These are phyloP conservation scores for Trichosporon sp. DNA, from an alignment of 1,284 basidiomycete species.

Conservation along the genomic window DNA sequence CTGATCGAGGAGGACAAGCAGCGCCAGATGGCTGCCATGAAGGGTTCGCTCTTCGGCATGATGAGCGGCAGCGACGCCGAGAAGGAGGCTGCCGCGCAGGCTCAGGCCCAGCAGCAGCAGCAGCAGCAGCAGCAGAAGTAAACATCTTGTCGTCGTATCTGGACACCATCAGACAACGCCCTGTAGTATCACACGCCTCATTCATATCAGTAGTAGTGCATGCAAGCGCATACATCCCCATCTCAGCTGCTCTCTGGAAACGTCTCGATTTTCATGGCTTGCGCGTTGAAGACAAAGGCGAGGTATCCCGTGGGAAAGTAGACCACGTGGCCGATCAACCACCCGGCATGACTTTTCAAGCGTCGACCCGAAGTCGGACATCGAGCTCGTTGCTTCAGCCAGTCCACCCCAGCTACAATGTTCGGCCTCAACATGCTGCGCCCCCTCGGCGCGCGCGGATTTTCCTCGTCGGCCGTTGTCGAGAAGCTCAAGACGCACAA, in stretches of 20 bases:
- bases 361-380: not conserved
- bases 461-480: constrained; percentile 9
- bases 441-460: not conserved
- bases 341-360: not conserved
- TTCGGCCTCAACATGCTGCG: constrained; percentile 5
- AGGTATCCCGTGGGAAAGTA: not conserved
- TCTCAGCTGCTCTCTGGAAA: too few species aligned
- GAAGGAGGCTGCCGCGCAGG: not conserved
- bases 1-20: constrained; percentile 66
- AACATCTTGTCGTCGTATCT: not conserved
- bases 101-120: not conserved
- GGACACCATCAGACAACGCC: not conserved
- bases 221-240: not conserved
- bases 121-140: constrained; percentile 2
- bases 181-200: constrained; percentile 5
- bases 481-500: constrained; percentile 35
- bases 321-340: not conserved
- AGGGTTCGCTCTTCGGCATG: constrained; percentile 53
- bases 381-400: not conserved
- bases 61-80: constrained; percentile 36
- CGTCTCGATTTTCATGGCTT: not conserved
- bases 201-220: constrained; percentile 5
- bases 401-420: not conserved
- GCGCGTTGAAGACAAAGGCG: not conserved
- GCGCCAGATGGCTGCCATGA: constrained; percentile 61